These are phyloP conservation scores for Malus hybrid DNA, from an alignment of 331 rosid species.

Conservation along the genomic window DNA sequence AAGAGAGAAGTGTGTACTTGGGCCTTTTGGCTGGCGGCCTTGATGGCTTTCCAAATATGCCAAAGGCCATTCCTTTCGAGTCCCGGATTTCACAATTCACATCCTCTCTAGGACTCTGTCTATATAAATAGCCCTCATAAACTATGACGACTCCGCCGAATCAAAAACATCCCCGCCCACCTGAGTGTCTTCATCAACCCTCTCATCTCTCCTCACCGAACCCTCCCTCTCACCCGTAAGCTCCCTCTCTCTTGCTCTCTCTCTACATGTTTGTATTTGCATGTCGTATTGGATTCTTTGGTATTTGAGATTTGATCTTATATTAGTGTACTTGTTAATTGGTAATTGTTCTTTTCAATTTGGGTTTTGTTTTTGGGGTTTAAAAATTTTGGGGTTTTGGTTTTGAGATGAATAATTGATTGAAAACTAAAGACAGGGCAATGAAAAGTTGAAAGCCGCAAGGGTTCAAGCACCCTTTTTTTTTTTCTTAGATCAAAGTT, in stretches of 20 bases:
- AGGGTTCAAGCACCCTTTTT: too few species aligned
- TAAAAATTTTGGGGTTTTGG: background rate
- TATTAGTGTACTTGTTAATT: background rate
- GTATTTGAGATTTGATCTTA: too few species aligned
- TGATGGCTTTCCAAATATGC: too few species aligned
- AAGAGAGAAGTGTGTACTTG: background rate
- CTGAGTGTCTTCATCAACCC: background rate
- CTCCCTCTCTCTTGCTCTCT: background rate
- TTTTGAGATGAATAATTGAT: too few species aligned
- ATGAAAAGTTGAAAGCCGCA: too few species aligned
- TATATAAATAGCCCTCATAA: background rate
- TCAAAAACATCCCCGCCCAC: background rate
- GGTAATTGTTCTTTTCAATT: background rate
- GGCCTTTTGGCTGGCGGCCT: background rate
- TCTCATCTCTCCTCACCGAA: background rate
- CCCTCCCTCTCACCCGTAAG: constrained; percentile 10
- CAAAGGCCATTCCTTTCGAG: too few species aligned
- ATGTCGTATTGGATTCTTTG: background rate
- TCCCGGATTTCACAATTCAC: too few species aligned
- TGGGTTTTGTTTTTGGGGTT: background rate
- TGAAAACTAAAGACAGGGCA: background rate
- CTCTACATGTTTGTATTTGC: background rate
- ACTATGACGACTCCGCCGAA: background rate
- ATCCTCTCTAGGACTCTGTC: background rate
- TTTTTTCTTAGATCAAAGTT: too few species aligned